Conservation (phyloP, 2,329 filamentous ascomycete genomes). For the Fusarium bulbicola region DNA sequence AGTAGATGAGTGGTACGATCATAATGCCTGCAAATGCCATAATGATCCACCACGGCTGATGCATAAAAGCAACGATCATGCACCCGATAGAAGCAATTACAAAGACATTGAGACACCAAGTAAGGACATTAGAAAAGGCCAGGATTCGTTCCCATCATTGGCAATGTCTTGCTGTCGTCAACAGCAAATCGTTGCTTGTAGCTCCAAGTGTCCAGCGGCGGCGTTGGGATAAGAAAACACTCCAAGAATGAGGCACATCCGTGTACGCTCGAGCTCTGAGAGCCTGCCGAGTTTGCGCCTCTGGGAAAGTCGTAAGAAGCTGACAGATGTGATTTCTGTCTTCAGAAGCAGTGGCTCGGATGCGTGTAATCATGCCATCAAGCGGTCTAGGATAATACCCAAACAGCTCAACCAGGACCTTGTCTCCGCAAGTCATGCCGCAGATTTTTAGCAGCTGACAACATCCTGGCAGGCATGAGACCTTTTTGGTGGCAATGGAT, state of each 20-base stretch:
- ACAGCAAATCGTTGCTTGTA: constrained; percentile 38
- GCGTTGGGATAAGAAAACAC: constrained; percentile 50
- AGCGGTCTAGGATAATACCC: constrained; percentile 36
- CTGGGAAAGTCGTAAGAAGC: constrained; percentile 43
- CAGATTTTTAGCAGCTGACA: constrained; percentile 38
- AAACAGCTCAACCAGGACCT: constrained; percentile 34
- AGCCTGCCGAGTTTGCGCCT: constrained; percentile 51
- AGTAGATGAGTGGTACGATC: constrained; percentile 39
- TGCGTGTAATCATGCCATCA: constrained; percentile 38
- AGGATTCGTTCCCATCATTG: constrained; percentile 41
- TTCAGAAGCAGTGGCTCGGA: constrained; percentile 39
- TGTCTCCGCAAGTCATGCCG: constrained; percentile 37
- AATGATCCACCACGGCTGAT: constrained; percentile 40
- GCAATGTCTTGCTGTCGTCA: constrained; percentile 28
- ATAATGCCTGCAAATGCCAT: constrained; percentile 40
- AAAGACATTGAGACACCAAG: constrained; percentile 40
- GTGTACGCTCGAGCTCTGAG: constrained; percentile 52
- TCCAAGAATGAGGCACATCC: constrained; percentile 50
- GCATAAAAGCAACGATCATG: constrained; percentile 43
- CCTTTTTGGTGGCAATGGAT: constrained; percentile 40
- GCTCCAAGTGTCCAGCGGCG: constrained; percentile 42
- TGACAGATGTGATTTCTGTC: constrained; percentile 40
- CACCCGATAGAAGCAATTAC: constrained; percentile 41
- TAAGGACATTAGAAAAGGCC: constrained; percentile 36
- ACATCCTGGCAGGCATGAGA: constrained; percentile 38